Conservation (phyloP, 1,284 basidiomycete species). For the Taiwanofungus camphoratus region DNA sequence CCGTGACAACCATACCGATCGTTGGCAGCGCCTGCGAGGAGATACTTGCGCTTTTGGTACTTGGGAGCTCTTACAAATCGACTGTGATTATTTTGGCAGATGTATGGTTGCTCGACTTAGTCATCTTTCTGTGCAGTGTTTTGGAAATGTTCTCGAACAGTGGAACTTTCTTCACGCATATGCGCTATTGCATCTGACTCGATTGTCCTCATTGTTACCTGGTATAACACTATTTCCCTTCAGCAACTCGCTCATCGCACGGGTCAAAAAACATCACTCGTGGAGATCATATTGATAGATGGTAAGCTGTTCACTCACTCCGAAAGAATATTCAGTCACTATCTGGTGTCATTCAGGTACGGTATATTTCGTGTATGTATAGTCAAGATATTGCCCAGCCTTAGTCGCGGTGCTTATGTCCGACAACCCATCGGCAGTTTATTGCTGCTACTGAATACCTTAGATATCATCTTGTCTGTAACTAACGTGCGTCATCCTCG, state of each 20-base stretch:
- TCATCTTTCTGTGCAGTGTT: not conserved
- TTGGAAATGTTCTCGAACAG: not conserved
- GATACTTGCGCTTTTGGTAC: no score
- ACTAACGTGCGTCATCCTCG: not conserved
- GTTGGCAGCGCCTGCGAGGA: no score
- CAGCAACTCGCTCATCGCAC: not conserved
- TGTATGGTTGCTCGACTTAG: not conserved
- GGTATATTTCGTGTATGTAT: conserved; percentile 3
- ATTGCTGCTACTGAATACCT: not conserved
- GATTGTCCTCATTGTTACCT: conserved; percentile 1
- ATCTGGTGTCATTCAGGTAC: not conserved
- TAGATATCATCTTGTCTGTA: conserved; percentile 1
- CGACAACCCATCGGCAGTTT: not conserved
- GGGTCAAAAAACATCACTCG: not conserved
- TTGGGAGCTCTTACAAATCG: no score
- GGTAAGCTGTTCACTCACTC: not conserved
- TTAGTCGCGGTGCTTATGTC: not conserved
- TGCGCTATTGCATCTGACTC: conserved; percentile 1
- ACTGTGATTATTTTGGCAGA: not conserved
- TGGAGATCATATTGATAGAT: not conserved
- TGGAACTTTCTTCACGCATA: not conserved
- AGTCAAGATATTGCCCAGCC: not conserved
- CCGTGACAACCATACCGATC: no score
- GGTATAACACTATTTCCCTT: not conserved
- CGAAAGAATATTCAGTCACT: not conserved